Evolutionary conservation across 2,329 filamentous ascomycete genomes (phyloP), one percentile per base, ranked within the genome.

Genomic region (Ascocoryne sarcoides): DNA sequence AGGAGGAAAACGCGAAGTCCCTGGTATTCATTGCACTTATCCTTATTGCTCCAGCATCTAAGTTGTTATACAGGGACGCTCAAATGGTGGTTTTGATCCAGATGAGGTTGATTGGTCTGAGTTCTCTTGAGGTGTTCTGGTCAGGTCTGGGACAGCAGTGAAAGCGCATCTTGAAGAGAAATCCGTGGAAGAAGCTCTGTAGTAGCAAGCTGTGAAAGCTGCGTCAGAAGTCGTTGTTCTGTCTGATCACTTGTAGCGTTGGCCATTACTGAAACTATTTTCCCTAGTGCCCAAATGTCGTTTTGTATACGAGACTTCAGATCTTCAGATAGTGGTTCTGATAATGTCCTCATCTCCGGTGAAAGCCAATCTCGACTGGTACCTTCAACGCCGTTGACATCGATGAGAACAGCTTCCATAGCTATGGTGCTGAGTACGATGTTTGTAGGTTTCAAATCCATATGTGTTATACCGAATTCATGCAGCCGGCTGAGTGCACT

Each of bases 401-500:
- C 47, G 31, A 52, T 49, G 5, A 54, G 37, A 10, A 54, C 37
- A 15, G 46, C 43, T n/a, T 48, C 14, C 3, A 37, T 17, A 10
- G 33, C 33, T 32, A 3, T 37, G 39, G 37, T 47, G 12, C 12
- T 26, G 21, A 53, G 31, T 19, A 51, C 42, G 29, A 52, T 45
- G 15, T 56, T 55, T 20, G 10, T 33, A 17, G 46, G 47, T 34
- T 56, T 54, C 17, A 53, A 35, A 43, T 56, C 51, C 45, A 56
- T 53, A 40, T 56, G 43, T 5, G 48, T 33, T 32, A 54, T 43
- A 12, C 43, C 45, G 10, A n/a, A 9, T 12, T 39, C 4, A 43
- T 57, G 49, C 23, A 56, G 34, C n/a, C 30, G 2, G 18, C 17
- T 17, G 23, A 53, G 48, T 33, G 44, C 39, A 46, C 44, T 43